A percentile compares a stretch with the other conserved stretches of the same genome.
phyloP scores from a whole-genome alignment of 805 yeast species.

The Barnettozyma siamensis region DNA sequence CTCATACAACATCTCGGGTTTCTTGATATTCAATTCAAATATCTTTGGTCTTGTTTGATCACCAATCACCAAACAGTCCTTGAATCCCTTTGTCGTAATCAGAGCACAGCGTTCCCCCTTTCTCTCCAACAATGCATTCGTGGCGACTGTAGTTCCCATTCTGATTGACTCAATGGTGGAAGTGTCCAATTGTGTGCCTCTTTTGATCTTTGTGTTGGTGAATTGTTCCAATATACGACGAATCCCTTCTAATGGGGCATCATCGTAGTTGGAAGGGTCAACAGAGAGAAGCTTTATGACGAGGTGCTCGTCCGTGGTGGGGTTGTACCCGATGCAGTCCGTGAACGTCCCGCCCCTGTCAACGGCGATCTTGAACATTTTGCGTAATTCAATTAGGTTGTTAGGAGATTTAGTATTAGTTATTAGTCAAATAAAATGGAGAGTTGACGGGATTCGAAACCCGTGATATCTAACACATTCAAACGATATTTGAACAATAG shows the following conservation, averaged over 20 bases:
- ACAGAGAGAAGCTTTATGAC: conserved; percentile 77
- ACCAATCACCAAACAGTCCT: conserved; percentile 77
- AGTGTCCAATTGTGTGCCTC: conserved; percentile 56
- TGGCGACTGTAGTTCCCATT: conserved; percentile 95
- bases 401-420: not conserved
- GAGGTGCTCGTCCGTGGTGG: conserved; percentile 39
- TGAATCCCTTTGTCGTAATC: conserved; percentile 82
- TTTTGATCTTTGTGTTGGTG: conserved; percentile 48
- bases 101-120: conserved; percentile 88
- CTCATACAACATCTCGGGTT: conserved; percentile 67
- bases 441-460: not conserved
- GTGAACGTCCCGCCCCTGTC: conserved; percentile 91
- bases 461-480: not conserved
- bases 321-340: conserved; percentile 43
- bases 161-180: conserved; percentile 61
- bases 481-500: too few relatives aligned
- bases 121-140: conserved; percentile 88
- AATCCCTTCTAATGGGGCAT: conserved; percentile 92
- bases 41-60: conserved; percentile 89
- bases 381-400: not conserved
- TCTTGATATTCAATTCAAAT: conserved; percentile 72
- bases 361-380: conserved; percentile 35
- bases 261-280: conserved; percentile 81
- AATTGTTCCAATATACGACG: conserved; percentile 65
- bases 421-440: not conserved